Percentiles rank a stretch among this genome's conserved stretches.
phyloP scores from a whole-genome alignment of 345 rosid genomes.

The Syzygium jambos region DNA sequence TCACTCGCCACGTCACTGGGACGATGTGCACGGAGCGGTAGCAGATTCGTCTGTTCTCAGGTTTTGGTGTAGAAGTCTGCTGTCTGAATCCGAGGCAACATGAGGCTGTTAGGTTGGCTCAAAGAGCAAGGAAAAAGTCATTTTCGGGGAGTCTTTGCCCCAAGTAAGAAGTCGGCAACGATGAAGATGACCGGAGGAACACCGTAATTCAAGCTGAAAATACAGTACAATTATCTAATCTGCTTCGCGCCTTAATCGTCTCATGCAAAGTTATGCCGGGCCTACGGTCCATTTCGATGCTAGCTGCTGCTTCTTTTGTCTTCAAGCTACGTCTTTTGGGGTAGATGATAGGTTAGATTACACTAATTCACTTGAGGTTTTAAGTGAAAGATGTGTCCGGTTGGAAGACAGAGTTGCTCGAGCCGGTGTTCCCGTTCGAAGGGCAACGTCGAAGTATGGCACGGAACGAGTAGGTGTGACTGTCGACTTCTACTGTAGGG shows the following conservation, averaged over 20 bases:
- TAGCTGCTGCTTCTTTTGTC: not conserved
- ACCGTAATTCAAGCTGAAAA: not conserved
- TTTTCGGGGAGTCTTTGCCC: not conserved
- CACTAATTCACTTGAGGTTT: not conserved
- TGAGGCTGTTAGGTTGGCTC: not conserved
- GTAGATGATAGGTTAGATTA: not conserved
- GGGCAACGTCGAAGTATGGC: not conserved
- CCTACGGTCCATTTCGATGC: not conserved
- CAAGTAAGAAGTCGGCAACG: not conserved
- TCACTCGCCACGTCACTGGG: not conserved
- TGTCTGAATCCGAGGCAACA: not conserved
- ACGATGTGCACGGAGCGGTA: not conserved
- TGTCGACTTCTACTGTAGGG: not conserved
- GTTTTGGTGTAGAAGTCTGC: not conserved
- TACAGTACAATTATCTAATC: not conserved
- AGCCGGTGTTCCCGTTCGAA: not conserved
- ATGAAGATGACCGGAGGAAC: not conserved
- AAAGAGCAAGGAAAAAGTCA: not conserved
- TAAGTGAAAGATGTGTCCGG: not conserved
- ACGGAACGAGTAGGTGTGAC: not conserved
- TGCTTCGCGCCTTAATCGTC: not conserved
- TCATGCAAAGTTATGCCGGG: not conserved
- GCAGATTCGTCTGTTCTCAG: not conserved
- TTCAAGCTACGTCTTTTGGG: not conserved
- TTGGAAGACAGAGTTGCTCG: not conserved